Base-by-base conservation (phyloP, 805 yeast species). In the Scheffersomyces coipomensis region DNA sequence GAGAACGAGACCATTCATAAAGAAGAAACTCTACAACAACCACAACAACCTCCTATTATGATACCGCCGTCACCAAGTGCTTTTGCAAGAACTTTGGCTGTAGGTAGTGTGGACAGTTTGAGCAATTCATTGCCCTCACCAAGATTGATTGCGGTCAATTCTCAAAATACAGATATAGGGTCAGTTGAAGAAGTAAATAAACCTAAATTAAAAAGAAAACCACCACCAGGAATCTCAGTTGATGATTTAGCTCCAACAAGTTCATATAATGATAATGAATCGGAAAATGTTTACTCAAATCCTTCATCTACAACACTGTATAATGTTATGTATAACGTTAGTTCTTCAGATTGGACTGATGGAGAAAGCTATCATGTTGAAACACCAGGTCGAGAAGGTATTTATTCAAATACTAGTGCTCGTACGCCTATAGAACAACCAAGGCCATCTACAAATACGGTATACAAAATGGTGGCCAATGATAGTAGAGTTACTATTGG, bases 1-100 rank as follows among this genome's bases (percentile, higher is more conserved):
- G n/a, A n/a, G n/a, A n/a, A n/a, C n/a, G n/a, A n/a, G n/a, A n/a
- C n/a, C n/a, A n/a, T n/a, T n/a, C n/a, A n/a, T n/a, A n/a, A n/a
- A n/a, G n/a, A n/a, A n/a, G n/a, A n/a, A n/a, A n/a, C n/a, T n/a
- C n/a, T n/a, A n/a, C n/a, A n/a, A n/a, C n/a, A n/a, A n/a, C n/a
- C n/a, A n/a, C n/a, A n/a, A n/a, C n/a, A n/a, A n/a, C n/a, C 61
- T 0, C 66, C 66, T 3, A 58, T 60, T 2, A 40, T 45, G 1
- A 49, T 62, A 5, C 64, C 66, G 0, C 56, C 52, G 2, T 58
- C 65, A 9, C 62, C 58, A 34, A 49, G 55, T 36, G 60, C 63
- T 3, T 49, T 44, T 26, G 62, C 64, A 3, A 40, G 66, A 34
- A 57, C 51, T 15, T 47, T 47, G 12, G 59, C 55, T 13, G 46